phyloP scores from a whole-genome alignment of 208 protist species.

The Acanthamoeba rhysodes region DNA sequence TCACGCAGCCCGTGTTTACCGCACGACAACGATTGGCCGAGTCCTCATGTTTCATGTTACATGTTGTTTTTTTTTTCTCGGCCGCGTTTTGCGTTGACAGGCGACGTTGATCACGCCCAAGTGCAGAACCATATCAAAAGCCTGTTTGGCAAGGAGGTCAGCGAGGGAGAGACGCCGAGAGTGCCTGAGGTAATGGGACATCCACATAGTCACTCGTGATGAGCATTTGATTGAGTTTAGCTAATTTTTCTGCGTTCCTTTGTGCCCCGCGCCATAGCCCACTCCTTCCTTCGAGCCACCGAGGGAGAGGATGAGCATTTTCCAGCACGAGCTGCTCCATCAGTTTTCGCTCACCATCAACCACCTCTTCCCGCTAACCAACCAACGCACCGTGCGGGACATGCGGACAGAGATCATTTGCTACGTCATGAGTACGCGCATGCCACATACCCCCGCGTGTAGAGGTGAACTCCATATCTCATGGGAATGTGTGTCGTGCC shows the following conservation, averaged over 20 bases:
- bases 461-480: neutral
- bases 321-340: conserved; percentile 61
- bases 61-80: too few species aligned
- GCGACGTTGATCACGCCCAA: neutral
- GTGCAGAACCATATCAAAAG: conserved; percentile 9
- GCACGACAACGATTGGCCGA: too few species aligned
- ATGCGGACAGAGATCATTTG: conserved; percentile 39
- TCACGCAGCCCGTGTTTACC: neutral
- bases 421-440: neutral
- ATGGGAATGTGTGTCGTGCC: too few species aligned
- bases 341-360: conserved; percentile 69
- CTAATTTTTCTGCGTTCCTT: too few species aligned
- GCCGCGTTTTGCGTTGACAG: neutral
- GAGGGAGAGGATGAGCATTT: conserved; percentile 31
- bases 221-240: neutral
- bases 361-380: conserved; percentile 36
- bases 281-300: conserved; percentile 44
- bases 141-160: conserved; percentile 32
- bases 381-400: conserved; percentile 40
- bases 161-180: neutral
- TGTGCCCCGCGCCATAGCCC: neutral
- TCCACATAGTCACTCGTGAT: neutral
- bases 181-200: conserved; percentile 8
- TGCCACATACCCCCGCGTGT: neutral
- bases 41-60: neutral